phyloP scores from a whole-genome alignment of 2,329 filamentous ascomycete genomes.

The Aureobasidium sp. region DNA sequence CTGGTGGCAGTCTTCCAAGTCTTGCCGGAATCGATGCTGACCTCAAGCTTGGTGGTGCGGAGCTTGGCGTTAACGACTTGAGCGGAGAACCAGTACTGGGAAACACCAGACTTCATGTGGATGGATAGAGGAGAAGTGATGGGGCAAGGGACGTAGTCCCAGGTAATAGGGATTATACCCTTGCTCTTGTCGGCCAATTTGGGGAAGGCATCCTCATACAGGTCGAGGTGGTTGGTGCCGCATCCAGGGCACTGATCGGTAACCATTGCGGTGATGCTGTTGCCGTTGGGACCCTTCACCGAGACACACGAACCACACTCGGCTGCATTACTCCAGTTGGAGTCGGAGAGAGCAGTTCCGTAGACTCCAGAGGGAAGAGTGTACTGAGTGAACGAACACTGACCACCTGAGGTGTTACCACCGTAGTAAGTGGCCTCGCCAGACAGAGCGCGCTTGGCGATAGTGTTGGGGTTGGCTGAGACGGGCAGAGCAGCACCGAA shows the following conservation, averaged over 20 bases:
- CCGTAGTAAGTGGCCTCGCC: conserved; percentile 32
- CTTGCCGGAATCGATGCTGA: conserved; percentile 27
- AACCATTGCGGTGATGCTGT: conserved; percentile 69
- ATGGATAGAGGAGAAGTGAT: conserved; percentile 26
- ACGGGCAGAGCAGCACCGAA: conserved; percentile 22
- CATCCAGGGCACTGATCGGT: conserved; percentile 66
- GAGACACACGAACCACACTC: conserved; percentile 69
- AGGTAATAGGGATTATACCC: conserved; percentile 55
- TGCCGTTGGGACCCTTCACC: conserved; percentile 61
- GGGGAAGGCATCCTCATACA: conserved; percentile 59
- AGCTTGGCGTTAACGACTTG: conserved; percentile 29
- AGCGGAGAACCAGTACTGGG: conserved; percentile 30
- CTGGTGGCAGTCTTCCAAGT: conserved; percentile 27
- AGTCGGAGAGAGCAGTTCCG: conserved; percentile 68
- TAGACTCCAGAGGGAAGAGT: conserved; percentile 64
- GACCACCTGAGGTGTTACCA: conserved; percentile 45
- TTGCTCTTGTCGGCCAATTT: conserved; percentile 48
- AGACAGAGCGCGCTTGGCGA: conserved; percentile 23
- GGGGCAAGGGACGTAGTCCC: conserved; percentile 34
- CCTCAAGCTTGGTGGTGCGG: conserved; percentile 28
- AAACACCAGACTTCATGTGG: conserved; percentile 28
- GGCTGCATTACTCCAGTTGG: conserved; percentile 61
- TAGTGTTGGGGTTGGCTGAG: conserved; percentile 9
- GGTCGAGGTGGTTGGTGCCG: conserved; percentile 59
- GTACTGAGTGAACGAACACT: conserved; percentile 70